These are phyloP conservation scores for Thermoascus crustaceus DNA, from an alignment of 2,329 filamentous ascomycete genomes.

Conservation along the genomic window DNA sequence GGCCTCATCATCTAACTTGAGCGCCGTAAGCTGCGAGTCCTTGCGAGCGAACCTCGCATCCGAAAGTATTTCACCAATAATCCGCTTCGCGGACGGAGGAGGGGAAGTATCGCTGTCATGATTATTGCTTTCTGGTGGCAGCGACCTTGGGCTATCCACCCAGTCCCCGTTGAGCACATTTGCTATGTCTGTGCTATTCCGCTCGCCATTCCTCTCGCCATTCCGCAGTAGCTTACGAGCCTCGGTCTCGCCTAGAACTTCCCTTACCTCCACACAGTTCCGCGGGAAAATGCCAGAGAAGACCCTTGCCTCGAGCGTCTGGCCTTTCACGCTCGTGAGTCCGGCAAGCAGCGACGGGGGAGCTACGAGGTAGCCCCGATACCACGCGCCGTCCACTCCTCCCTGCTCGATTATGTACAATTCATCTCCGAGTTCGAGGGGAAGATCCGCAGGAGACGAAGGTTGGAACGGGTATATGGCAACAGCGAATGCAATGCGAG, in stretches of 20 bases:
- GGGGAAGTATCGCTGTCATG: constrained; percentile 14
- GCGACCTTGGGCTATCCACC: constrained; percentile 21
- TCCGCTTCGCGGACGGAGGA: no score
- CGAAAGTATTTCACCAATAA: constrained; percentile 16
- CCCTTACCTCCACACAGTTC: constrained; percentile 88
- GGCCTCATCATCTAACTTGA: constrained; percentile 28
- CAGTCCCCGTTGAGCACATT: constrained; percentile 21
- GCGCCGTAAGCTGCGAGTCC: constrained; percentile 31
- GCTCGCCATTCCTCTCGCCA: constrained; percentile 26
- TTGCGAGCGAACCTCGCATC: constrained; percentile 30
- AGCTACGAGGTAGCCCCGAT: constrained; percentile 88
- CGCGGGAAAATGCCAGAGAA: constrained; percentile 98
- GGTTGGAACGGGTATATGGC: constrained; percentile 91
- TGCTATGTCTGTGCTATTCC: constrained; percentile 27
- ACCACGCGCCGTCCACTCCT: constrained; percentile 75
- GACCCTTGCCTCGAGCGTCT: constrained; percentile 88
- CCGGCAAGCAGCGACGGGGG: constrained; percentile 88
- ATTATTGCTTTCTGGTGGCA: constrained; percentile 17
- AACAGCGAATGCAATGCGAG: constrained; percentile 95
- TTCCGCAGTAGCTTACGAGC: constrained; percentile 24
- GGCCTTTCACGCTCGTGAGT: constrained; percentile 80
- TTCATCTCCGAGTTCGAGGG: constrained; percentile 95
- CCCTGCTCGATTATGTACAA: constrained; percentile 98
- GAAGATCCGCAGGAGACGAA: constrained; percentile 78
- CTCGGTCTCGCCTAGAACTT: constrained; percentile 73